phyloP scores from a whole-genome alignment of 306 rosid genomes.

The Cucurbita argyrosperma region DNA sequence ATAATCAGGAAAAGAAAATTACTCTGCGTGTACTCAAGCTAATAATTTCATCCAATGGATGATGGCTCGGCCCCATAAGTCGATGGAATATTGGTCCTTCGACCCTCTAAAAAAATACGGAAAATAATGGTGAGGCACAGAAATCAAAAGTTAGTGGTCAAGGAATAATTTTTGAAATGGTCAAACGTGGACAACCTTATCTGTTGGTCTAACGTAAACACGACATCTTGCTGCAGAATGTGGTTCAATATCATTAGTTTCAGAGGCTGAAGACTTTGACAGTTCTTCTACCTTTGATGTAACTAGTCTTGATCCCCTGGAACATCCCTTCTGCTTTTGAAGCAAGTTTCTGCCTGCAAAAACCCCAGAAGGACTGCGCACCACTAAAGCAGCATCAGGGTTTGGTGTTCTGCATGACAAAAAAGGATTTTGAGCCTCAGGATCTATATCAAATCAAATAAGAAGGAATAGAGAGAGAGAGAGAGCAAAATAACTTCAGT shows the following conservation, averaged over 20 bases:
- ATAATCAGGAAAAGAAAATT: slow-evolving; percentile 15
- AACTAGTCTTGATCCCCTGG: slow-evolving; percentile 70
- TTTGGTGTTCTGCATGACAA: slow-evolving; percentile 45
- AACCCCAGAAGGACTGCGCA: slow-evolving; percentile 51
- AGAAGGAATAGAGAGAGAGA: not conserved
- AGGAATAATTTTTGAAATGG: not conserved
- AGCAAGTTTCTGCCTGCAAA: slow-evolving; percentile 57
- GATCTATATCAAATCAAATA: not conserved
- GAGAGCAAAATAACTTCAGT: not conserved
- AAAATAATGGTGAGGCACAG: not conserved
- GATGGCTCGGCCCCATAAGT: slow-evolving; percentile 55
- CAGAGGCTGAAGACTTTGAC: slow-evolving; percentile 39
- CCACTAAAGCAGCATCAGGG: slow-evolving; percentile 66
- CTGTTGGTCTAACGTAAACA: slow-evolving; percentile 32
- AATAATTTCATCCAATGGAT: slow-evolving; percentile 43
- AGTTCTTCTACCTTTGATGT: slow-evolving; percentile 45
- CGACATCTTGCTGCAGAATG: slow-evolving; percentile 73
- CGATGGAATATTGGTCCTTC: slow-evolving; percentile 58
- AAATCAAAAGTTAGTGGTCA: not conserved
- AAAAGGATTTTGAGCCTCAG: not conserved
- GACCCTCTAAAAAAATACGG: slow-evolving; percentile 26
- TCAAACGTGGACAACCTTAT: slow-evolving; percentile 32
- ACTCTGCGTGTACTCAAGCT: slow-evolving; percentile 42
- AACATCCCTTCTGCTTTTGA: slow-evolving; percentile 54
- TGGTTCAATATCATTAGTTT: slow-evolving; percentile 42